phyloP scores from a whole-genome alignment of 208 protist species.

The Naegleria fowleri region DNA sequence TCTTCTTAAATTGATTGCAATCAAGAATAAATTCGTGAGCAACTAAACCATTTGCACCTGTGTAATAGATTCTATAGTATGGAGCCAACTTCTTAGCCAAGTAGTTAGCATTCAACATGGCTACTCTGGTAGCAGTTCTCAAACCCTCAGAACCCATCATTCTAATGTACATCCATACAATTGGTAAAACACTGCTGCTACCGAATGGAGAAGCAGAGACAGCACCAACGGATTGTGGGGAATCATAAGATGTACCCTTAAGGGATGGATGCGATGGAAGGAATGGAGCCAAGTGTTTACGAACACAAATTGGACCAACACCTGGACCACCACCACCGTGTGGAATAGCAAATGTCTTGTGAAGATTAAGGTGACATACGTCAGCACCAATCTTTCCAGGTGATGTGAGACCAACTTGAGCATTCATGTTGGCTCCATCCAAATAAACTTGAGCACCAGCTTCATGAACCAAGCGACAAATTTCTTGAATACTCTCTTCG shows the following conservation, averaged over 20 bases:
- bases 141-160: slow-evolving; percentile 86
- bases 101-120: slow-evolving; percentile 97
- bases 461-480: slow-evolving; percentile 73
- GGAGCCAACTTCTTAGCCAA: slow-evolving; percentile 81
- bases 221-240: slow-evolving; percentile 60
- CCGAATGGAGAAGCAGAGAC: slow-evolving; percentile 87
- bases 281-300: slow-evolving; percentile 79
- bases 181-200: slow-evolving; percentile 84
- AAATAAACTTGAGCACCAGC: slow-evolving; percentile 91
- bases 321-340: slow-evolving; percentile 91
- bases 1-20: slow-evolving; percentile 80
- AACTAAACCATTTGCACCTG: slow-evolving; percentile 60
- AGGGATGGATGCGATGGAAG: slow-evolving; percentile 66
- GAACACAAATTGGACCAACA: slow-evolving; percentile 92
- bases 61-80: slow-evolving; percentile 88
- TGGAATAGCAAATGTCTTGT: slow-evolving; percentile 86
- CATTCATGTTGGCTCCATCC: slow-evolving; percentile 98
- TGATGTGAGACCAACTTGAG: slow-evolving; percentile 82
- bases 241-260: slow-evolving; percentile 55
- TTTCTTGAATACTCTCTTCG: slow-evolving; percentile 81
- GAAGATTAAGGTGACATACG: slow-evolving; percentile 96
- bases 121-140: slow-evolving; percentile 78
- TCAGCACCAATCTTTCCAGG: slow-evolving; percentile 94
- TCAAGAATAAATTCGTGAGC: slow-evolving; percentile 98
- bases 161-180: slow-evolving; percentile 88